These are phyloP conservation scores for Puccinia hordei DNA, from an alignment of 1,284 basidiomycete genomes.

Conservation along the genomic window DNA sequence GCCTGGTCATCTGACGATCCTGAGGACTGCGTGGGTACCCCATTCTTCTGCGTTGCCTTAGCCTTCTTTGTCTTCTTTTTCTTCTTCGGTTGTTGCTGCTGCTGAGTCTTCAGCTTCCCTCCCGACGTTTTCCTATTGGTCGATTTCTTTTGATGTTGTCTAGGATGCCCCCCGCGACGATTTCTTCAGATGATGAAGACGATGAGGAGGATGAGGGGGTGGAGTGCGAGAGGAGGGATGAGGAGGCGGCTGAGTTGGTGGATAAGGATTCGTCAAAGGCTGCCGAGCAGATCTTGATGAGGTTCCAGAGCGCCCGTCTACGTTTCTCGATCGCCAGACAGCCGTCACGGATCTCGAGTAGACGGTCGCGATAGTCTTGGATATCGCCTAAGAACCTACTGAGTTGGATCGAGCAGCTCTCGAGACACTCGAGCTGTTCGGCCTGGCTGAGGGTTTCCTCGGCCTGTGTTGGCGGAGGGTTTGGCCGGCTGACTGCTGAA, in stretches of 20 bases:
- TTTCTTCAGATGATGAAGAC: too few relatives aligned
- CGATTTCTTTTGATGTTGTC: too few relatives aligned
- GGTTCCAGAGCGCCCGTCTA: conserved; percentile 35
- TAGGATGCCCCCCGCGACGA: too few relatives aligned
- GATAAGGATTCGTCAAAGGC: not conserved
- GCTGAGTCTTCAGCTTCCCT: too few relatives aligned
- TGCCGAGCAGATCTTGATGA: conserved; percentile 14
- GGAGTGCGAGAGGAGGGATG: not conserved
- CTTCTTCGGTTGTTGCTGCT: too few relatives aligned
- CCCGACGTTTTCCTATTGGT: too few relatives aligned
- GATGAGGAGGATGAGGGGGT: not conserved
- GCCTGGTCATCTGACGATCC: too few relatives aligned
- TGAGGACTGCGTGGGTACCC: too few relatives aligned
- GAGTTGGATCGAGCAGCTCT: not conserved
- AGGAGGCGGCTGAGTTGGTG: too few relatives aligned
- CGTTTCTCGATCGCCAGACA: conserved; percentile 45
- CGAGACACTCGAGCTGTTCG: conserved; percentile 13
- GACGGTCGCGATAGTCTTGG: conserved; percentile 31
- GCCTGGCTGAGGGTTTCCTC: not conserved
- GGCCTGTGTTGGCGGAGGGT: too few relatives aligned
- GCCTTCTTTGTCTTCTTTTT: too few relatives aligned
- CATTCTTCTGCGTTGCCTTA: too few relatives aligned
- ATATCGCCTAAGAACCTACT: conserved; percentile 28
- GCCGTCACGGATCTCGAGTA: conserved; percentile 29
- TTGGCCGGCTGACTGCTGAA: not conserved